These are phyloP conservation scores for Prunus fruticosa DNA, from an alignment of 306 rosid genomes.

Conservation along the genomic window DNA sequence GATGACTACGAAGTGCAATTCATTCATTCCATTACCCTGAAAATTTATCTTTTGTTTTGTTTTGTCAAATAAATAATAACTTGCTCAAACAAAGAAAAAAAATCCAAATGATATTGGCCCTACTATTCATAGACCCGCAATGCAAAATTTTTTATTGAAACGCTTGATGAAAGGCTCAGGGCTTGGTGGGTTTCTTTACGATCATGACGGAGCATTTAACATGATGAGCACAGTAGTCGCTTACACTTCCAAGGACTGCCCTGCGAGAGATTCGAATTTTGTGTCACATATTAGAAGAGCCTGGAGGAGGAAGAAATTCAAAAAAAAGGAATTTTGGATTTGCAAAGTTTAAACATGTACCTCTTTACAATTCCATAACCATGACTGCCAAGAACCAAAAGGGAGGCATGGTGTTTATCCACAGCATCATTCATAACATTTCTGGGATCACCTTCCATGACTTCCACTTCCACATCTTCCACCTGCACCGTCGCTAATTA, in stretches of 20 bases:
- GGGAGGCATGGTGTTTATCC: slow-evolving; percentile 25
- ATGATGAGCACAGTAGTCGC: slow-evolving; percentile 37
- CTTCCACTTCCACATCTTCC: slow-evolving; percentile 21
- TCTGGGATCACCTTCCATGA: slow-evolving; percentile 40
- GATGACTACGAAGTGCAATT: background rate
- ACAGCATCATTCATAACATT: slow-evolving; percentile 28
- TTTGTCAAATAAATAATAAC: no score
- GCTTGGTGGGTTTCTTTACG: slow-evolving; percentile 24
- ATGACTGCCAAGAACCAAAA: slow-evolving; percentile 40
- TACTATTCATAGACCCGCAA: background rate
- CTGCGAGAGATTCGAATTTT: background rate
- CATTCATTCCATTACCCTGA: background rate
- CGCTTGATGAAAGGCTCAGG: background rate
- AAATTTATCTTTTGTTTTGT: no score
- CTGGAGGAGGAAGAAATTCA: no score
- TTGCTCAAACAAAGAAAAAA: no score
- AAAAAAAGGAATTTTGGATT: background rate
- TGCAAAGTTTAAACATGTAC: background rate
- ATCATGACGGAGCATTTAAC: slow-evolving; percentile 33
- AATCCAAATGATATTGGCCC: background rate
- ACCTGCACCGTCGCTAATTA: slow-evolving; percentile 4
- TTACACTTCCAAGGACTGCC: slow-evolving; percentile 34
- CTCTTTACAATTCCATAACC: slow-evolving; percentile 37
- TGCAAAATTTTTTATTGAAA: background rate
- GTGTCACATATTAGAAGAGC: background rate